Evolutionary conservation across 768 basidiomycete genomes (phyloP).

Genomic region (Kwoniella botswanensis): DNA sequence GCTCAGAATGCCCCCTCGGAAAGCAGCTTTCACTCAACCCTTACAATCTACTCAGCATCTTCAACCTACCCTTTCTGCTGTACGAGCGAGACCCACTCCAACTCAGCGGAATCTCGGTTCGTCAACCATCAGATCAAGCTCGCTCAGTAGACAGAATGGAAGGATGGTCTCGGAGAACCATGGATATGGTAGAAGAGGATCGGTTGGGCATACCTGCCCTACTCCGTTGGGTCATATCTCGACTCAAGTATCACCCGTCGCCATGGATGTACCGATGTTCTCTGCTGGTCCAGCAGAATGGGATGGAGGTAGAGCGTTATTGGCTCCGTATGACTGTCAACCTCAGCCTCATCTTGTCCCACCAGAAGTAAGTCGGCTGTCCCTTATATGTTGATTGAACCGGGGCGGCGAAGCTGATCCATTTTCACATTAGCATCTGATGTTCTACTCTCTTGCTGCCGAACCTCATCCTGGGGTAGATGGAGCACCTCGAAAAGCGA

Average conservation of each 20-base stretch:
- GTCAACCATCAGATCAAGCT: conserved; percentile 29
- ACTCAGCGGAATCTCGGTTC: conserved; percentile 17
- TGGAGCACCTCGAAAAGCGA: conserved; percentile 50
- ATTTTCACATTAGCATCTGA: conserved; percentile 34
- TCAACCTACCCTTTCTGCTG: conserved; percentile 6
- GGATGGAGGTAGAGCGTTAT: conserved; percentile 25
- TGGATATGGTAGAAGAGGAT: conserved; percentile 29
- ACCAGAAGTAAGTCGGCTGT: conserved; percentile 41
- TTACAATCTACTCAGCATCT: conserved; percentile 16
- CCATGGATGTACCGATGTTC: conserved; percentile 1
- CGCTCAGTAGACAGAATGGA: conserved; percentile 41
- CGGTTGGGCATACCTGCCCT: conserved; percentile 22
- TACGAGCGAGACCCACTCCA: conserved; percentile 10
- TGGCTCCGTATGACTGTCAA: conserved; percentile 31
- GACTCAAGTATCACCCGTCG: not conserved
- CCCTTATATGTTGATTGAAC: not conserved
- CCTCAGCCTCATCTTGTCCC: conserved; percentile 27
- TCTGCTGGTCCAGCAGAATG: conserved; percentile 9
- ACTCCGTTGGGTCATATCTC: not conserved
- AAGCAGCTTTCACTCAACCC: conserved; percentile 25
- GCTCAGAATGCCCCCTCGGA: conserved; percentile 33
- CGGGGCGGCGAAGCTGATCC: conserved; percentile 2
- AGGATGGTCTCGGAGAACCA: conserved; percentile 11
- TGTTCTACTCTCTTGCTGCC: conserved; percentile 51
- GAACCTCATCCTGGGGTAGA: conserved; percentile 49